A percentile compares a stretch with the other conserved stretches of the same genome.
Conservation (phyloP, 2,329 filamentous ascomycete genomes). For the Ilyonectria destructans region DNA sequence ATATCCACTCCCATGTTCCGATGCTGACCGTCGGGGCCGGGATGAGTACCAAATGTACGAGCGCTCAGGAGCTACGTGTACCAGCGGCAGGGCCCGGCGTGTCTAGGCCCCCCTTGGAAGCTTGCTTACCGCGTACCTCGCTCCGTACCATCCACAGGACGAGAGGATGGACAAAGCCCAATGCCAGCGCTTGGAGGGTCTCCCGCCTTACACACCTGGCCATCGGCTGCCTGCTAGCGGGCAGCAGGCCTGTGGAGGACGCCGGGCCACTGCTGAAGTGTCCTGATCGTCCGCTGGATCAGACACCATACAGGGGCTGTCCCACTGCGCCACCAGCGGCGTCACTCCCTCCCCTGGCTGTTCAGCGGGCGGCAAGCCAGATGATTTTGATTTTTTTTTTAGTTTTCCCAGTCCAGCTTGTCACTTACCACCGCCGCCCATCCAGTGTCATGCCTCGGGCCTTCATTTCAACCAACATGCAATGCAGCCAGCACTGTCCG, state of each 20-base stretch:
- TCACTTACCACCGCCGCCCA: slow-evolving; percentile 17
- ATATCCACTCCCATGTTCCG: slow-evolving; percentile 40
- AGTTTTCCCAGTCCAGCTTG: slow-evolving; percentile 9
- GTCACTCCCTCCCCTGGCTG: slow-evolving; percentile 27
- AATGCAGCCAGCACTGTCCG: slow-evolving; percentile 23
- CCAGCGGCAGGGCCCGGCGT: slow-evolving; percentile 23
- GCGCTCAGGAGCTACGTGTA: slow-evolving; percentile 19
- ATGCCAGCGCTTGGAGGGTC: slow-evolving; percentile 3
- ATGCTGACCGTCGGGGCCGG: slow-evolving; percentile 40
- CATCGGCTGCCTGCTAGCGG: slow-evolving; percentile 37
- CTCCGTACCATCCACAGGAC: slow-evolving; percentile 30
- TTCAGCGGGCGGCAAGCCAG: slow-evolving; percentile 25
- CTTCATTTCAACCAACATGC: slow-evolving; percentile 38
- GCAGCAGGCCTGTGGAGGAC: slow-evolving; percentile 31
- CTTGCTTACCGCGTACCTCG: slow-evolving; percentile 35
- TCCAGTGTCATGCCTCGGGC: slow-evolving; percentile 22
- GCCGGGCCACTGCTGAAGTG: slow-evolving; percentile 36
- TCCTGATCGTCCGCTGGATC: slow-evolving; percentile 46
- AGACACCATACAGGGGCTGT: slow-evolving; percentile 44
- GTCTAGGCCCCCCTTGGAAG: slow-evolving; percentile 35
- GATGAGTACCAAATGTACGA: slow-evolving; percentile 32
- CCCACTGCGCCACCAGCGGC: slow-evolving; percentile 43
- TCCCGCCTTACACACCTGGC: slow-evolving; percentile 34
- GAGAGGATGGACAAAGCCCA: slow-evolving; percentile 8
- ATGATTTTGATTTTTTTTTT: slow-evolving; percentile 24